Conservation (phyloP, 2,329 filamentous ascomycete genomes). For the Claviceps monticola region DNA sequence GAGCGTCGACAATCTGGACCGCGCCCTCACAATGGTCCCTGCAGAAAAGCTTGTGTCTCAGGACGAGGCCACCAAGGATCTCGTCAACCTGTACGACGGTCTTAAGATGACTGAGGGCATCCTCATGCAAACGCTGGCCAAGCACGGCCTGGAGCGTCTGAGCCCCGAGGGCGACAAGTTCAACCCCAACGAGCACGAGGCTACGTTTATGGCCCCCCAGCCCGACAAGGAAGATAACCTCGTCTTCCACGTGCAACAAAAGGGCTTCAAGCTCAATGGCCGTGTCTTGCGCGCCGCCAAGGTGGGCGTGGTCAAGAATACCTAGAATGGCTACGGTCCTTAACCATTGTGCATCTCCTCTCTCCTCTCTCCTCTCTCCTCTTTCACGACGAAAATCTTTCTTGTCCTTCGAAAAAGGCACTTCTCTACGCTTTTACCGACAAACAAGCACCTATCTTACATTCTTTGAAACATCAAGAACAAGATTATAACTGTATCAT, state of each 20-base stretch:
- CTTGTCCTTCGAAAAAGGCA: no score
- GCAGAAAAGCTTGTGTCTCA: conserved; percentile 52
- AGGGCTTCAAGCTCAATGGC: conserved; percentile 90
- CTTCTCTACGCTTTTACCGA: background rate
- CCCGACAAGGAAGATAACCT: conserved; percentile 78
- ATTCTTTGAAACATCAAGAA: background rate
- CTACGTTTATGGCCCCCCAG: conserved; percentile 84
- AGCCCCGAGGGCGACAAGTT: conserved; percentile 77
- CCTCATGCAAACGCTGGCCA: conserved; percentile 75
- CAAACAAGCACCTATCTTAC: background rate
- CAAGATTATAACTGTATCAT: conserved; percentile 3
- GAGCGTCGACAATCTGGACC: conserved; percentile 92
- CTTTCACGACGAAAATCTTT: background rate
- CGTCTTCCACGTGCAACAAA: conserved; percentile 86
- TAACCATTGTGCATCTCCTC: background rate
- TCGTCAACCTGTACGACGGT: conserved; percentile 71
- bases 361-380: background rate
- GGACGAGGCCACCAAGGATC: conserved; percentile 49
- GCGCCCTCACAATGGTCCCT: conserved; percentile 69
- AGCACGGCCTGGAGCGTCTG: conserved; percentile 86
- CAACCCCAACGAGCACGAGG: conserved; percentile 93
- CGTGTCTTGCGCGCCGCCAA: conserved; percentile 82
- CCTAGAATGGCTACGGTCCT: conserved; percentile 15
- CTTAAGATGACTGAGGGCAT: conserved; percentile 91
- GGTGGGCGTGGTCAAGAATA: conserved; percentile 90